Conservation (phyloP, 1,139 yeast species). For the Sugiyamaella pinicola region DNA sequence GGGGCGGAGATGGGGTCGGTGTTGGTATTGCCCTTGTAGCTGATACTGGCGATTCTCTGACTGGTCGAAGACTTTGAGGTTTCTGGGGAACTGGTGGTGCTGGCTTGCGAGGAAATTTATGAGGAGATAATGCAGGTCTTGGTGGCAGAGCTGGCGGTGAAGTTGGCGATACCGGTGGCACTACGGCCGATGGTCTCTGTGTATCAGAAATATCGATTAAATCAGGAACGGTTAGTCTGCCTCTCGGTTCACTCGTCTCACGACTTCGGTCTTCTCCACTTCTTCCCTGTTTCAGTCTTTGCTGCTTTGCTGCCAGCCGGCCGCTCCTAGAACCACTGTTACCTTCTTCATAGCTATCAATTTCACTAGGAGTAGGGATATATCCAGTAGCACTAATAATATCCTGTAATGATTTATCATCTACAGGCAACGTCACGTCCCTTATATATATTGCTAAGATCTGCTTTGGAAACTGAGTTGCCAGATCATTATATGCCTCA, state of each 20-base stretch:
- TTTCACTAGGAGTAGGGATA: conserved; percentile 30
- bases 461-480: conserved; percentile 60
- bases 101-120: conserved; percentile 36
- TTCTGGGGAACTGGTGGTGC: conserved; percentile 31
- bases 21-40: conserved; percentile 19
- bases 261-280: not conserved
- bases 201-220: conserved; percentile 31
- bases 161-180: not conserved
- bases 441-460: conserved; percentile 78
- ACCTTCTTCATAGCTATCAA: conserved; percentile 23
- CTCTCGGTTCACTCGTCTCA: not conserved
- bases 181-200: conserved; percentile 2
- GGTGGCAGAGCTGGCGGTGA: conserved; percentile 20
- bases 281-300: not conserved
- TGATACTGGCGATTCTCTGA: conserved; percentile 6
- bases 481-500: conserved; percentile 83
- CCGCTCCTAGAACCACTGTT: not conserved
- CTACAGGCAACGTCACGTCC: conserved; percentile 57
- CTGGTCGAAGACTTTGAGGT: conserved; percentile 18
- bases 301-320: conserved; percentile 1
- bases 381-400: conserved; percentile 25
- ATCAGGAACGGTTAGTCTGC: conserved; percentile 14
- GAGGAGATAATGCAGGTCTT: conserved; percentile 9
- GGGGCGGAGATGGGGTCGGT: conserved; percentile 20
- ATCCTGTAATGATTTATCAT: conserved; percentile 30